Percentiles rank a stretch among this genome's conserved stretches.
Conservation (phyloP, 768 basidiomycete species). For the Lactarius tabidus region DNA sequence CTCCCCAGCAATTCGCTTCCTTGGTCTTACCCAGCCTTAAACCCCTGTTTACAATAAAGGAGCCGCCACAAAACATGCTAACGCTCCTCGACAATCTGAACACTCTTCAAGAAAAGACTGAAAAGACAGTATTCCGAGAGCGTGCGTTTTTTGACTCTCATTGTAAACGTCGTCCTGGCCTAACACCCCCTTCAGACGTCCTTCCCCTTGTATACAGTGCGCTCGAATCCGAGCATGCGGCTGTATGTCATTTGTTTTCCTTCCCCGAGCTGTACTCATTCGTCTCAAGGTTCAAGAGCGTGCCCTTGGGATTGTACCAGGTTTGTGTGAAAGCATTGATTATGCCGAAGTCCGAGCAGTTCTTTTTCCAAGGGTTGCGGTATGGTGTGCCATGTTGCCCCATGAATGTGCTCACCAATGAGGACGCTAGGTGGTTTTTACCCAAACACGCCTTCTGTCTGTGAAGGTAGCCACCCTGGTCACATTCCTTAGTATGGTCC, state of each 20-base stretch:
- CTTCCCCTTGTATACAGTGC: conserved; percentile 94
- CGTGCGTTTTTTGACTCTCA: conserved; percentile 49
- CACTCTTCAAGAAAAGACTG: conserved; percentile 85
- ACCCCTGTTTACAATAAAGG: conserved; percentile 85
- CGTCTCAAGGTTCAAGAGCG: conserved; percentile 80
- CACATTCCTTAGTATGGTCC: conserved; percentile 86
- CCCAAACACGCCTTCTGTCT: conserved; percentile 81
- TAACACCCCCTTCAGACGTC: conserved; percentile 57
- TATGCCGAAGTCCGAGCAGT: conserved; percentile 92
- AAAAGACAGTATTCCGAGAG: conserved; percentile 80
- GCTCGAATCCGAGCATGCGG: conserved; percentile 89
- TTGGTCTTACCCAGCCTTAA: conserved; percentile 83
- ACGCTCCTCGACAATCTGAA: conserved; percentile 86
- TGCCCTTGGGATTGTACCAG: conserved; percentile 78
- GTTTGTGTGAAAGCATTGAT: conserved; percentile 88
- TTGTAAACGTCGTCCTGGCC: background rate
- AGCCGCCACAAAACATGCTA: conserved; percentile 97
- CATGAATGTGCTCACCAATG: background rate
- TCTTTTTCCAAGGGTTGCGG: conserved; percentile 89
- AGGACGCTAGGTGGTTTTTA: conserved; percentile 73
- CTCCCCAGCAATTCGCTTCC: conserved; percentile 74
- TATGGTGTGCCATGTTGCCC: conserved; percentile 38
- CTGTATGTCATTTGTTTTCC: conserved; percentile 38
- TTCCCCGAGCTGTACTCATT: conserved; percentile 16
- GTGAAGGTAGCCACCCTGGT: conserved; percentile 87